Base-by-base conservation (phyloP, 768 basidiomycete species). In the Leccinum obscurum region DNA sequence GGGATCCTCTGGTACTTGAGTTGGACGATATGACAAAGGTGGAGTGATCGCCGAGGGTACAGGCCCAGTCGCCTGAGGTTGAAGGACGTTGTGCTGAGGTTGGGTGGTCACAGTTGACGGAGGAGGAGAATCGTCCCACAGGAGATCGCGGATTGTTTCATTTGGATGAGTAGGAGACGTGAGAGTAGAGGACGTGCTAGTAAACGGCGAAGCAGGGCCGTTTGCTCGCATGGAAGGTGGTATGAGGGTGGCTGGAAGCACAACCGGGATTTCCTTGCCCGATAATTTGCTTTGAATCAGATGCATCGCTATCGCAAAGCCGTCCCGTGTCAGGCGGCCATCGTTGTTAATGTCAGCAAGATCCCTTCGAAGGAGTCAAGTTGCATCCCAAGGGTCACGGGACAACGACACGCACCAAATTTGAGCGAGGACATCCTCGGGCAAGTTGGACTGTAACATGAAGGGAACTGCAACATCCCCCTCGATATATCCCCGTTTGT, bases 391-490 rank as follows among this genome's bases (percentile, higher is more conserved):
- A 26, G 30, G 9, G 20, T 20, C n/a, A 17, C 35, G 37, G 32
- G 24, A 52, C 51, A 6, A 35, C 24, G 22, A 78, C 20, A 46
- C 88, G 55, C 68, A 96, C 96, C 97, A 99, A 53, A 99, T 80
- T 66, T 85, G 88, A 4, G 97, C 97, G n/a, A 99, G 81, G 26
- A 84, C 81, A 28, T 89, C 88, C 61, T 92, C 90, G 1, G 87
- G 81, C 51, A 99, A 77, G 51, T 90, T 87, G 34, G 93, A 95
- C 74, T 94, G 88, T 60, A 96, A 72, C 89, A 99, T 90, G 76
- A 98, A 98, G 3, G 93, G 93, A 5, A 97, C 97, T 8, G 94
- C 97, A 35, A 93, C 86, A 60, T 96, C 93, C 8, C 95, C 95
- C 70, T 95, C 94, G 20, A 98, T 89, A 69, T 81, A 92, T 0